Evolutionary conservation across 2,329 filamentous ascomycete genomes (phyloP), one percentile per base, ranked within the genome.

Genomic region (Reticulascus tulasneorum): DNA sequence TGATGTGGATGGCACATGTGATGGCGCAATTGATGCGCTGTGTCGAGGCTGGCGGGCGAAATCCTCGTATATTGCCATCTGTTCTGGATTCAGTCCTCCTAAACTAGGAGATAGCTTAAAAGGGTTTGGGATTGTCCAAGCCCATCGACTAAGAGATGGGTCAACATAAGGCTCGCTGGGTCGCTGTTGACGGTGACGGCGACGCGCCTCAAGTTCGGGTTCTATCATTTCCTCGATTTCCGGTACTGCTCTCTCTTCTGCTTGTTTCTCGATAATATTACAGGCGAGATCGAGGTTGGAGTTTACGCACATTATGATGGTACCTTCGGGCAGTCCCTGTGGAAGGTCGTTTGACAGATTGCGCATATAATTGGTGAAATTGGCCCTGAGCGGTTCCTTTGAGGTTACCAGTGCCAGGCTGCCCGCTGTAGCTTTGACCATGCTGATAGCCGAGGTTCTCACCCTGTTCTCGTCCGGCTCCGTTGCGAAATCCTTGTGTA

Each of bases 221-320:
- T 93, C 85, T 31, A 98, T 85, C 63, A 95, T 85, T 44, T 94
- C 86, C 58, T 98, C 91, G 40, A 98, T 97, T 59, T 98, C 93
- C 3, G 87, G 85, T 24, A 96, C 71, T 9, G 93, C 93, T 43
- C 91, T 86, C 53, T 94, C 86, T 58, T 97, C 91, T 4, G 93
- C 94, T 34, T 93, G 90, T 60, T 93, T 89, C 62, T 98, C 93
- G 29, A 98, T 94, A 45, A 96, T 86, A 50, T 79, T 84, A 55
- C 93, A 97, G 29, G 94, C 91, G 25, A 89, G 75, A 50, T 98
- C 93, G 20, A 98, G 75, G 57, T 98, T 98, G 47, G 94, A 91
- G 59, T 97, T 98, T 43, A 98, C 91, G 61, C 94, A 97, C 87
- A 98, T 96, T 38, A 97, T 78, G 43, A 98, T 93, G 21, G 93